These are phyloP conservation scores for Sugiyamaella americana DNA, from an alignment of 805 yeast genomes.

Conservation along the genomic window DNA sequence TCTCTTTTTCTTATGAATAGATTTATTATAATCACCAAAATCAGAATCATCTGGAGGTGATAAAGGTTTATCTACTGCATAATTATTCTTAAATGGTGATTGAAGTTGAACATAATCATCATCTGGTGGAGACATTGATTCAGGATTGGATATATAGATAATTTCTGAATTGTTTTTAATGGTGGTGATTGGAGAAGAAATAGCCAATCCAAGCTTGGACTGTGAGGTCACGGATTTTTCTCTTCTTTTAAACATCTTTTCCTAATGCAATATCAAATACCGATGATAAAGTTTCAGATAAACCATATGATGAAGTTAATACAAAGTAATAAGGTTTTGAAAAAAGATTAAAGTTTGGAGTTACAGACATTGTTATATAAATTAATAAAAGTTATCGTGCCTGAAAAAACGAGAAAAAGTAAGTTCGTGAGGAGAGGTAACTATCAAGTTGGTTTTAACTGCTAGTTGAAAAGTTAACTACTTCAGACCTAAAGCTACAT, in stretches of 20 bases:
- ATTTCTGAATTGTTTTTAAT: conserved; percentile 5
- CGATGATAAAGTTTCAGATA: too few species aligned
- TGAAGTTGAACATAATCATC: neutral
- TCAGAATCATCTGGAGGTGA: neutral
- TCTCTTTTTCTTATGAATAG: too few species aligned
- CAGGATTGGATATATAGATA: neutral
- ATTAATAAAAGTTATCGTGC: too few species aligned
- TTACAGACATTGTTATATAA: too few species aligned
- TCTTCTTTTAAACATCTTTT: neutral
- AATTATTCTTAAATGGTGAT: neutral
- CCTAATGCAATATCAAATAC: neutral
- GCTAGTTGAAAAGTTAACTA: too few species aligned
- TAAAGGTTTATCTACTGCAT: neutral
- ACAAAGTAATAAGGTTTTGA: too few species aligned
- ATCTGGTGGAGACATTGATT: neutral
- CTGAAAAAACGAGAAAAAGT: too few species aligned
- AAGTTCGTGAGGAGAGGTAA: too few species aligned
- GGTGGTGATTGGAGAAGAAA: conserved; percentile 5
- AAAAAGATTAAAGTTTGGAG: too few species aligned
- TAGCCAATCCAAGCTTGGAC: conserved; percentile 2
- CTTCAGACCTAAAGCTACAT: too few species aligned
- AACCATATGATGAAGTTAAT: too few species aligned
- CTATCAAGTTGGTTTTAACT: too few species aligned
- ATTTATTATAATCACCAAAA: neutral
- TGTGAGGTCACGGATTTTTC: neutral